Evolutionary conservation across 1,284 basidiomycete genomes (phyloP).

Genomic region (Abortiporus biennis): DNA sequence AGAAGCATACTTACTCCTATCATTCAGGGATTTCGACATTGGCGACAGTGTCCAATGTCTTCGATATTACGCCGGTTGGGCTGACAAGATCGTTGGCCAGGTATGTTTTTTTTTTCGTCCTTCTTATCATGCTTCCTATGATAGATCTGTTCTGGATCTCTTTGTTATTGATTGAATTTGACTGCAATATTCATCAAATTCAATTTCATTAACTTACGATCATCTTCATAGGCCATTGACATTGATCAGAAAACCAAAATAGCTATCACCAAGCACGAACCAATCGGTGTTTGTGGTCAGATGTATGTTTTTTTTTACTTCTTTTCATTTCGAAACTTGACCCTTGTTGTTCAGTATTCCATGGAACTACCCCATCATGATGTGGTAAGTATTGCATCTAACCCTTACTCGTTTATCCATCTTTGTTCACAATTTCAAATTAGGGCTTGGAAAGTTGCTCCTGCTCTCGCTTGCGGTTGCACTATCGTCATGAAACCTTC

Average conservation of each 20-base stretch:
- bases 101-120: slow-evolving; percentile 22
- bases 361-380: slow-evolving; percentile 90
- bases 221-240: slow-evolving; percentile 67
- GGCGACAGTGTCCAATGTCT: slow-evolving; percentile 76
- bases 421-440: neutral
- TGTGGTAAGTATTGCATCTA: slow-evolving; percentile 58
- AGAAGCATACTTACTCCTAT: neutral
- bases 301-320: slow-evolving; percentile 46
- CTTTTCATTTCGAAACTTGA: slow-evolving; percentile 1
- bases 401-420: neutral
- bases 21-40: slow-evolving; percentile 77
- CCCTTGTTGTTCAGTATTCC: slow-evolving; percentile 55
- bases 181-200: too few relatives aligned
- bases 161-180: neutral
- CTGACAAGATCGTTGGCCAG: slow-evolving; percentile 54
- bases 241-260: slow-evolving; percentile 76
- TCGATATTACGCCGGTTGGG: slow-evolving; percentile 73
- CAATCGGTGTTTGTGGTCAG: slow-evolving; percentile 90
- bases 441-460: slow-evolving; percentile 88
- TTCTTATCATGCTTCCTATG: neutral
- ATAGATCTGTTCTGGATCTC: neutral
- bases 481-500: slow-evolving; percentile 91
- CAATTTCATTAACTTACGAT: neutral
- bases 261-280: slow-evolving; percentile 87
- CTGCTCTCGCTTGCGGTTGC: slow-evolving; percentile 84